Conservation (phyloP, 2,329 filamentous ascomycete species). For the Sporothrix luriei region DNA sequence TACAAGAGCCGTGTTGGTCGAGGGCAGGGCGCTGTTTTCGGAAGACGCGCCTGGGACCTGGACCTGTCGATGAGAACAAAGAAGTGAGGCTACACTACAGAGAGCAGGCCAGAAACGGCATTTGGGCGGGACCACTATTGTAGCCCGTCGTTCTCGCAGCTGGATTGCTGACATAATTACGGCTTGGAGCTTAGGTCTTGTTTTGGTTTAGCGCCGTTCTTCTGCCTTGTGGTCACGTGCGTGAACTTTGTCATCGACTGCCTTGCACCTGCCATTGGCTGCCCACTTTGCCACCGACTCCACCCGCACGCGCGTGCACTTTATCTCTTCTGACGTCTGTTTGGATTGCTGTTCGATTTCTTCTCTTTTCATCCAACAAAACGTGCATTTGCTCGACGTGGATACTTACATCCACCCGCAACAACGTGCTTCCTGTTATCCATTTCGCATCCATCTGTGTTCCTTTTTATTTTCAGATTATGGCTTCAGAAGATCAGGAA, state of each 20-base stretch:
- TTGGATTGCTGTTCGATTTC: not conserved
- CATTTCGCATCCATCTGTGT: constrained; percentile 6
- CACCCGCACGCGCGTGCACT: not conserved
- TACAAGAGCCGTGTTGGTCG: not conserved
- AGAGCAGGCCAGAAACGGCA: constrained; percentile 18
- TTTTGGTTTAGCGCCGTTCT: not conserved
- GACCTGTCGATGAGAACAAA: constrained; percentile 8
- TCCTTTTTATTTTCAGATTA: constrained; percentile 19
- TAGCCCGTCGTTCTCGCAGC: constrained; percentile 5
- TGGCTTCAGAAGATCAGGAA: constrained; percentile 56
- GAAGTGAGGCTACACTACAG: constrained; percentile 13
- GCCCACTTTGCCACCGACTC: not conserved
- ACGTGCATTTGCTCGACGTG: not conserved
- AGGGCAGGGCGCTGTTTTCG: constrained; percentile 3
- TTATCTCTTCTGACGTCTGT: constrained; percentile 19
- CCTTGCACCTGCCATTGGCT: not conserved
- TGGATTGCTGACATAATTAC: not conserved
- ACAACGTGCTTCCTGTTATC: not conserved
- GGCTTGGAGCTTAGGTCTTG: not conserved
- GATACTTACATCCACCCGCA: not conserved
- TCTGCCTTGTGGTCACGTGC: constrained; percentile 7
- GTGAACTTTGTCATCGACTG: not conserved
- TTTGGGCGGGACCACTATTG: constrained; percentile 7
- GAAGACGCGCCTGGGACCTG: constrained; percentile 13
- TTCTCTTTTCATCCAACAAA: not conserved